Base-by-base conservation (phyloP, 2,329 filamentous ascomycete genomes). In the Eutypella sp. region DNA sequence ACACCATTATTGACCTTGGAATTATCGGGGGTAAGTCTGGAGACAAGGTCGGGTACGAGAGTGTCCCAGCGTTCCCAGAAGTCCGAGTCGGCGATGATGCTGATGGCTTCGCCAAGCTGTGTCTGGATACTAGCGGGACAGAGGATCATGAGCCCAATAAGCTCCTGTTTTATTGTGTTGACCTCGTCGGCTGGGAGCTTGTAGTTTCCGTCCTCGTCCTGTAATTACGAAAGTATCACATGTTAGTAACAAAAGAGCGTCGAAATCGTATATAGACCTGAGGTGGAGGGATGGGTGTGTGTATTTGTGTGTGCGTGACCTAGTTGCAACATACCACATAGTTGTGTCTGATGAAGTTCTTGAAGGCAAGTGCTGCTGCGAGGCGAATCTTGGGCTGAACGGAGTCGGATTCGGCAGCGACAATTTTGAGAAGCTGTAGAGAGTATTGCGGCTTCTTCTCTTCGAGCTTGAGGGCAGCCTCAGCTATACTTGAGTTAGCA, bases 61-160 rank as follows among this genome's bases (percentile, higher is more conserved):
- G 91, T 96, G 62, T 97, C 87, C 93, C 93, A 99, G 60, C 87
- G 79, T 67, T 87, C 78, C 85, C 87, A 99, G 68, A 99, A 99
- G 67, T 99, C 93, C 56, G 91, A 97, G 69, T 97, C 92, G 49
- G 93, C 93, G 60, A 99, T 97, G 58, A 95, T 82, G 69, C 92
- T 96, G 67, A 97, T 95, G 51, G 93, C 91, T 64, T 97, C 93
- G 56, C 93, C 93, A 31, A 99, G 79, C 70, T 99, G 93, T 49
- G 89, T 83, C 70, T 97, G 95, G 54, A 99, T 87, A 49, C 82
- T 85, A 16, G 87, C 67, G 4, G 92, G 93, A 20, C 93, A 90
- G 8, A 85, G 84, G 60, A 96, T 95, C 93, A 99, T 99, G 58
- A 99, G 76, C 47, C 89, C 92, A 59, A 99, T 92, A 51, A 99